Conservation (phyloP, 1,284 basidiomycete species). For the Inonotus hispidus region DNA sequence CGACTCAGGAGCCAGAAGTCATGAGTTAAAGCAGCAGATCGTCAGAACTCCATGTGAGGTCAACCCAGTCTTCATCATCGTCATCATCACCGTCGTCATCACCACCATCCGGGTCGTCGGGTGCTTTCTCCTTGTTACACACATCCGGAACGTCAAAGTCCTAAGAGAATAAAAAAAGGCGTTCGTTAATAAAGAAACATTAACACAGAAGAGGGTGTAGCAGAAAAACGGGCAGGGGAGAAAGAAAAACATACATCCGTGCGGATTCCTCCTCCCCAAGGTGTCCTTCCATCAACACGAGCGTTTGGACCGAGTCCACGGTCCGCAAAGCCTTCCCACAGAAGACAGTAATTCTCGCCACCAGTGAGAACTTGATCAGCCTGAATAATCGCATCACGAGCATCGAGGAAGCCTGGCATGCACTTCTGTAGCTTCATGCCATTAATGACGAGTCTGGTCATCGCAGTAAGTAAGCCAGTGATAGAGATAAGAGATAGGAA, state of each 20-base stretch:
- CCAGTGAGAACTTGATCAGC: slow-evolving; percentile 90
- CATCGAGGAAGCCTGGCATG: slow-evolving; percentile 86
- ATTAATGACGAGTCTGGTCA: slow-evolving; percentile 60
- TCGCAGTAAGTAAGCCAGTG: slow-evolving; percentile 4
- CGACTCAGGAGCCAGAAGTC: no score
- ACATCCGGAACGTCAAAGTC: slow-evolving; percentile 26
- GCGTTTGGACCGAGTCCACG: slow-evolving; percentile 81
- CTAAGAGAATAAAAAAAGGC: slow-evolving; percentile 23
- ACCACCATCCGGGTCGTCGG: slow-evolving; percentile 24
- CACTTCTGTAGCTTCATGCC: slow-evolving; percentile 96
- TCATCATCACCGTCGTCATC: slow-evolving; percentile 21
- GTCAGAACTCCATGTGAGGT: slow-evolving; percentile 17
- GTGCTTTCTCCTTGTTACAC: slow-evolving; percentile 25
- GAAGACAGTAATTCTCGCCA: slow-evolving; percentile 87
- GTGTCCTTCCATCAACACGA: slow-evolving; percentile 68
- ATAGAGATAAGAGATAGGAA: slow-evolving; percentile 7
- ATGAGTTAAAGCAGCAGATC: no score
- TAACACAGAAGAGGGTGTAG: slow-evolving; percentile 26
- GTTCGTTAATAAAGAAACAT: slow-evolving; percentile 25
- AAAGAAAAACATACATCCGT: slow-evolving; percentile 36
- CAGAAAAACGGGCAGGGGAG: no score
- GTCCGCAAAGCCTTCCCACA: slow-evolving; percentile 84
- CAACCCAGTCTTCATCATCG: slow-evolving; percentile 25
- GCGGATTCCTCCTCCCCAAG: slow-evolving; percentile 91
- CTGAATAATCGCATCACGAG: slow-evolving; percentile 88